Base-by-base conservation (phyloP, 768 basidiomycete species). In the Leccinum variicolor region DNA sequence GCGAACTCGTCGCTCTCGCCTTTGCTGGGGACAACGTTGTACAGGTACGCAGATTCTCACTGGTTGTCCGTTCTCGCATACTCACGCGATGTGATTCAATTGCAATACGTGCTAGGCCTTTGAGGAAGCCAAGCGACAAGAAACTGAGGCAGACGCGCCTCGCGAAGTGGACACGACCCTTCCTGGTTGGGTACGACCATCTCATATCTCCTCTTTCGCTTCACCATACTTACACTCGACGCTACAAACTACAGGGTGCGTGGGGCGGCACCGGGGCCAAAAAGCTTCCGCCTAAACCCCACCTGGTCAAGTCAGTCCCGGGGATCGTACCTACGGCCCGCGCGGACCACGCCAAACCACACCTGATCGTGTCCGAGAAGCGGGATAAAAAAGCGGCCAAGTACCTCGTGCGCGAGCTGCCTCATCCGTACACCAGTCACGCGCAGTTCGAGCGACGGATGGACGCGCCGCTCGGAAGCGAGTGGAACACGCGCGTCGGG, bases 21-120 rank as follows among this genome's bases (percentile, higher is more conserved):
- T 99, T 99, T 76, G 96, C 95, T 2, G 95, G 94, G 3, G 97
- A 99, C 72, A 92, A 98, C 62, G 96, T 98, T 31, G 86, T 97
- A 6, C 86, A 90, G 74, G 93, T 93, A 65, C 33, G 85, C 67
- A 28, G 3, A 8, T 6, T 10, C n/a, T 14, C 19, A 8, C 19
- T 6, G 19, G 4, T 25, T 5, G 21, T 21, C 19, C 23, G 23
- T 2, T 6, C 10, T 13, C 4, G 3, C 3, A 11, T 3, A 34
- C 47, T 45, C 50, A 26, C 52, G 50, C 54, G n/a, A 55, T 52
- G 31, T 62, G 48, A 36, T 36, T 36, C 34, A 10, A 19, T n/a
- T 43, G 49, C 53, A 26, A 55, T 51, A 25, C 63, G 41, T 25
- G 25, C 15, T 47, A 95, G 92, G 88, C 90, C 54, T 99, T 99